Base-by-base conservation (phyloP, 1,284 basidiomycete species). In the Caloboletus inedulis region DNA sequence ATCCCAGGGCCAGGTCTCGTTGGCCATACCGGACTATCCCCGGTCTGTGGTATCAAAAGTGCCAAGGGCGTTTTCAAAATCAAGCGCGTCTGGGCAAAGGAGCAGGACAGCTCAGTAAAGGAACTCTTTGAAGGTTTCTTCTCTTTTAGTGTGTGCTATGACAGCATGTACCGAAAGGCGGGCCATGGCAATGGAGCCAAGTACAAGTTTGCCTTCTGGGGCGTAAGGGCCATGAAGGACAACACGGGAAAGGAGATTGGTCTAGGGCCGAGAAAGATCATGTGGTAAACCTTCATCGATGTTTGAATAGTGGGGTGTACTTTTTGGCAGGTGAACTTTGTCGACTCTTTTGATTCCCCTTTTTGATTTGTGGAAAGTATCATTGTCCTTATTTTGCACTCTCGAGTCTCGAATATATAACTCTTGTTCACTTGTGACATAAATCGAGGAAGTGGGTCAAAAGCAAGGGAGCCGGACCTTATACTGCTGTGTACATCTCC, bases 71-170 rank as follows among this genome's bases (percentile, higher is more conserved):
- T 60, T 7, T 67, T 74, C 57, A 69, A 63, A 30, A 65, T 75
- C 54, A 62, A 62, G 36, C 69, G 64, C 5, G 57, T 66, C 31
- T 74, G 73, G 72, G 31, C 18, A 16, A 56, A 33, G 14, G 58
- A 60, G n/a, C 55, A 57, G 7, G 54, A 55, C 8, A 59, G 49
- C 9, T 34, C 27, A 2, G 10, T 53, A 13, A 63, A 62, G 34
- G 72, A 75, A 16, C 54, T 74, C 10, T 74, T 71, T 14, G 70
- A 72, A 53, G 74, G 73, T 1, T 70, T 58, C 42, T 60, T 74
- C 46, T 67, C 71, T 14, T 73, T 74, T 39, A 55, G 63, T 13
- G 61, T 74, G 9, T 59, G 46, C 46, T 70, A 73, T 40, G 69
- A 70, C 43, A 54, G 49, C 37, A 54, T 74, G 59, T 73, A 72